Conservation (phyloP, 2,329 filamentous ascomycete genomes). For the Didymellaceae sp. region DNA sequence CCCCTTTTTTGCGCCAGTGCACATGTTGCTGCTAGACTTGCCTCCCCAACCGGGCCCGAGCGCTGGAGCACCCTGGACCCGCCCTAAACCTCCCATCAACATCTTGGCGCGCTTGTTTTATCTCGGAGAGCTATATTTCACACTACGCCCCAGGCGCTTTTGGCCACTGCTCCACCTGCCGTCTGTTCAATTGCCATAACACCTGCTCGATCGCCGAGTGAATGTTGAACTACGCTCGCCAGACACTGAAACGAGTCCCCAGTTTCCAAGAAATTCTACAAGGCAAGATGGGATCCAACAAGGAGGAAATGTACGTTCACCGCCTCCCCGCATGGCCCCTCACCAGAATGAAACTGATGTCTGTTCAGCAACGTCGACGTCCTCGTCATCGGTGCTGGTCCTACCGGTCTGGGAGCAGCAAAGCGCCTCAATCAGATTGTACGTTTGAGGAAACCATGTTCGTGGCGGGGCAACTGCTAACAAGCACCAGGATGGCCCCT, state of each 20-base stretch:
- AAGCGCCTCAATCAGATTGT: conserved; percentile 98
- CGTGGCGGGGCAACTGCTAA: conserved; percentile 29
- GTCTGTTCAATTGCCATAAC: conserved; percentile 23
- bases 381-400: conserved; percentile 96
- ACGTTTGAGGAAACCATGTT: conserved; percentile 46
- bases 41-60: conserved; percentile 14
- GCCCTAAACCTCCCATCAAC: conserved; percentile 22
- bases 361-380: conserved; percentile 83
- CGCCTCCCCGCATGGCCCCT: conserved; percentile 29
- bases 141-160: conserved; percentile 22
- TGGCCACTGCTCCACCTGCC: conserved; percentile 25
- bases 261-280: conserved; percentile 52
- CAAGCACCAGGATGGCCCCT: conserved; percentile 75
- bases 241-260: conserved; percentile 50
- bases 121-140: conserved; percentile 34
- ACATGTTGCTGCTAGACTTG: conserved; percentile 10
- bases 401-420: conserved; percentile 95
- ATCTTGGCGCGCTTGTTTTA: conserved; percentile 38
- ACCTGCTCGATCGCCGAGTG: conserved; percentile 32
- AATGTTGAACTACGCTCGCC: conserved; percentile 49
- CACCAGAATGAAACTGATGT: conserved; percentile 28
- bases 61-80: conserved; percentile 16
- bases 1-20: conserved; percentile 34
- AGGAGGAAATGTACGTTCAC: conserved; percentile 51
- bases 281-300: conserved; percentile 48